Percentiles rank a stretch among this genome's conserved stretches.
Evolutionary conservation across 2,329 filamentous ascomycete genomes (phyloP).

Genomic region (Blastomyces gilchristii): DNA sequence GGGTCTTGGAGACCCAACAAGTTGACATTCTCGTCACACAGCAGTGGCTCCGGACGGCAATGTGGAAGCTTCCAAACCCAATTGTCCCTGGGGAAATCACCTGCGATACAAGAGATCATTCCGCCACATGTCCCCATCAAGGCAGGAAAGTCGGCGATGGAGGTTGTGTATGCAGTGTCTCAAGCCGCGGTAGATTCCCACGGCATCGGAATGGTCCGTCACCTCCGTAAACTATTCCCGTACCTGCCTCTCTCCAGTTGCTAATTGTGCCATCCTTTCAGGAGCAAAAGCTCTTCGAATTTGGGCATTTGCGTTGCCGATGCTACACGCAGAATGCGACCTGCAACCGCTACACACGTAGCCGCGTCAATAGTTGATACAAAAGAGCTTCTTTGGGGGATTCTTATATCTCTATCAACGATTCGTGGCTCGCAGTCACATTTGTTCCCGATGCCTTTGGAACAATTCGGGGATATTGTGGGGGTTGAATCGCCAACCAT

Average conservation of each 20-base stretch:
- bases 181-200: conserved; percentile 65
- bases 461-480: conserved; percentile 1
- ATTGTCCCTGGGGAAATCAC: conserved; percentile 50
- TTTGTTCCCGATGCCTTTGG: conserved; percentile 5
- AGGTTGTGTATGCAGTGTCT: conserved; percentile 63
- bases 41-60: conserved; percentile 60
- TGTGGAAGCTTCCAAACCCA: conserved; percentile 62
- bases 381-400: conserved; percentile 9
- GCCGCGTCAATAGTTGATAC: conserved; percentile 1
- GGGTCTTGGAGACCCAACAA: conserved; percentile 54
- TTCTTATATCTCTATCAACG: conserved; percentile 7
- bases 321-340: conserved; percentile 2
- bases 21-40: conserved; percentile 60
- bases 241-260: neutral
- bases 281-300: conserved; percentile 13
- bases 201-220: conserved; percentile 60
- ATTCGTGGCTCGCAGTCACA: conserved; percentile 10
- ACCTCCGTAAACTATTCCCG: neutral
- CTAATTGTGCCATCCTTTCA: neutral
- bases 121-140: conserved; percentile 56
- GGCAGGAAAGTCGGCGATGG: conserved; percentile 53
- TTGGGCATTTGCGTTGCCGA: conserved; percentile 6
- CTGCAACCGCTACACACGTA: neutral
- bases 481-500: conserved; percentile 3
- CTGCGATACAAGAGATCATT: conserved; percentile 42